Evolutionary conservation across 768 basidiomycete genomes (phyloP), one percentile per base, ranked within the genome.

Genomic region (Vararia minispora): DNA sequence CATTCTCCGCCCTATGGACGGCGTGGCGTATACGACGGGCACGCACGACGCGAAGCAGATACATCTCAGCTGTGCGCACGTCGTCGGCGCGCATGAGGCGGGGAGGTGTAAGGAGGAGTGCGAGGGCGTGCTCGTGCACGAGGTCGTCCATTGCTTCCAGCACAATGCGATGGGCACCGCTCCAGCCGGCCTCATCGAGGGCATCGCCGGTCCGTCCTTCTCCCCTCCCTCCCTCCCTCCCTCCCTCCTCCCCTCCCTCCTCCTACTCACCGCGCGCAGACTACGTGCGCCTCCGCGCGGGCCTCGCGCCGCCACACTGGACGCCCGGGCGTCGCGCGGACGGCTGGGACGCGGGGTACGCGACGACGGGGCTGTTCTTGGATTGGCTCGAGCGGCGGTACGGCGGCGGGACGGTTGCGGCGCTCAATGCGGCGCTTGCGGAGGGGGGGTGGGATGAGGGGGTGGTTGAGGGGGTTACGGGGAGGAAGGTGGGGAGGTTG

Each of bases 101-200:
- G 65, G 28, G 64, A 72, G 38, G 51, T 58, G 58, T 17, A 36
- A 39, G 21, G 66, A 79, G 33, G 84, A 88, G 58, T 76, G 86
- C 34, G 46, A 60, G 28, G 85, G 84, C 4, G 81, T 86, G 3
- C 62, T 88, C 3, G 61, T 69, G 25, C 84, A 83, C 52, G 82
- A 88, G 58, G 68, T 80, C 52, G 83, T 84, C 5, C 85, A 88
- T 46, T 86, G 79, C 51, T 87, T 68, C 53, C 85, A 87, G 51
- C 71, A 75, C 56, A 67, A 82, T 48, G 80, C 68, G 1, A 51
- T 60, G 17, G 75, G 64, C 18, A 70, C 67, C 29, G 77, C 71
- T 46, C 80, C 81, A 0, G 69, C 71, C 2, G 85, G 85, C 2
- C 59, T 89, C 33, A 73, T 84, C 44, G 85, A 89, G 52, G 85